A percentile compares a stretch with the other conserved stretches of the same genome.
phyloP scores from a whole-genome alignment of 768 basidiomycete genomes.

The Leccinellum albellum region DNA sequence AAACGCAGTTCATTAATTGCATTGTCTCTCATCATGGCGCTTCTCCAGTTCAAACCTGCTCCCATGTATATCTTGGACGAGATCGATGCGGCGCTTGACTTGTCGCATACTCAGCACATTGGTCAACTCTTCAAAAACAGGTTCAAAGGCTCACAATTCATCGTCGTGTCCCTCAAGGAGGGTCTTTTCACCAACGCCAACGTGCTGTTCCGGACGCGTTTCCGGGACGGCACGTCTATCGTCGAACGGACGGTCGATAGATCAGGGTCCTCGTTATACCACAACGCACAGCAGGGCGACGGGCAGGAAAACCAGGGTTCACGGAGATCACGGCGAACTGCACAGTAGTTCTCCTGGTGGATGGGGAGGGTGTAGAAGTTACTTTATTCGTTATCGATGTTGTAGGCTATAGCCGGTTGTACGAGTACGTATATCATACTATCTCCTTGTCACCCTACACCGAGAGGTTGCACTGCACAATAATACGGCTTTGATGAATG shows the following conservation, averaged over 20 bases:
- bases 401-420: constrained; percentile 16
- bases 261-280: constrained; percentile 47
- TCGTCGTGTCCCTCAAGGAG: constrained; percentile 95
- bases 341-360: neutral
- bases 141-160: constrained; percentile 98
- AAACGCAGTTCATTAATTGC: constrained; percentile 88
- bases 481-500: neutral
- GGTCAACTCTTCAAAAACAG: constrained; percentile 96
- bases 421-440: neutral
- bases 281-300: constrained; percentile 10
- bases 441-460: neutral
- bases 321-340: constrained; percentile 21
- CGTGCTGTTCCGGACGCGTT: constrained; percentile 87
- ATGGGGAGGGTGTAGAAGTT: neutral
- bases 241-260: constrained; percentile 78
- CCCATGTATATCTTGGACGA: constrained; percentile 99
- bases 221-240: constrained; percentile 90
- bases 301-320: constrained; percentile 9
- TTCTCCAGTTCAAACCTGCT: constrained; percentile 98
- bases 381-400: neutral
- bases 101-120: constrained; percentile 96
- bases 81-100: constrained; percentile 94
- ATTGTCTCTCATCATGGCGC: constrained; percentile 95
- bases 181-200: constrained; percentile 98
- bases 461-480: too few species aligned